Conservation (phyloP, 768 basidiomycete species). For the Leccinum incarnatum region DNA sequence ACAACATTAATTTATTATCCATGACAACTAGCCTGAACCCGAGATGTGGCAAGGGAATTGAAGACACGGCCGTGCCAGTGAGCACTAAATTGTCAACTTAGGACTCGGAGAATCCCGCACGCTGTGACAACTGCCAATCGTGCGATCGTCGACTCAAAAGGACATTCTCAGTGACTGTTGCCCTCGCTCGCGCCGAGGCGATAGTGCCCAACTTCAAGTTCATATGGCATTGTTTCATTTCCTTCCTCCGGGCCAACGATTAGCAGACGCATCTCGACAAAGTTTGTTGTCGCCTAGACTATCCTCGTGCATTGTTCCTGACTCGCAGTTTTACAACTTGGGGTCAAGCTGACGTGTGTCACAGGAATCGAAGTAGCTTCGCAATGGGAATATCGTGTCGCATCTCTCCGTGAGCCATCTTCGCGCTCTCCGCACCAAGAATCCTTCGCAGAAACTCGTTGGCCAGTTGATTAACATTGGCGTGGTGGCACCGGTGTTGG, state of each 20-base stretch:
- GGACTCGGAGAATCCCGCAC: too few species aligned
- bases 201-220: slow-evolving; percentile 44
- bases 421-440: slow-evolving; percentile 33
- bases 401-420: slow-evolving; percentile 45
- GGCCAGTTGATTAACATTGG: slow-evolving; percentile 69
- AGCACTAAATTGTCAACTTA: too few species aligned
- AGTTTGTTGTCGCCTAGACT: slow-evolving; percentile 20
- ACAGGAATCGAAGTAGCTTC: slow-evolving; percentile 56
- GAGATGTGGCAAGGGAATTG: too few species aligned
- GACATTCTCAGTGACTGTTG: slow-evolving; percentile 13
- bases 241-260: slow-evolving; percentile 38
- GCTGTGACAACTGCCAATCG: too few species aligned
- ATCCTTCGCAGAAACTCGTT: slow-evolving; percentile 49
- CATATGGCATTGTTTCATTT: slow-evolving; percentile 49
- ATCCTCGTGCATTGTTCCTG: background rate
- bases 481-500: slow-evolving; percentile 57
- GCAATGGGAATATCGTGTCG: slow-evolving; percentile 71
- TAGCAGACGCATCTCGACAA: slow-evolving; percentile 26
- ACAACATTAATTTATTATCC: too few species aligned
- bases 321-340: slow-evolving; percentile 49
- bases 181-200: slow-evolving; percentile 18
- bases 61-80: too few species aligned
- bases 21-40: too few species aligned
- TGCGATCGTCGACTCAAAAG: too few species aligned
- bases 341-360: slow-evolving; percentile 71